phyloP scores from a whole-genome alignment of 352 stramenopile genomes.

The Pythium grandisporangium region DNA sequence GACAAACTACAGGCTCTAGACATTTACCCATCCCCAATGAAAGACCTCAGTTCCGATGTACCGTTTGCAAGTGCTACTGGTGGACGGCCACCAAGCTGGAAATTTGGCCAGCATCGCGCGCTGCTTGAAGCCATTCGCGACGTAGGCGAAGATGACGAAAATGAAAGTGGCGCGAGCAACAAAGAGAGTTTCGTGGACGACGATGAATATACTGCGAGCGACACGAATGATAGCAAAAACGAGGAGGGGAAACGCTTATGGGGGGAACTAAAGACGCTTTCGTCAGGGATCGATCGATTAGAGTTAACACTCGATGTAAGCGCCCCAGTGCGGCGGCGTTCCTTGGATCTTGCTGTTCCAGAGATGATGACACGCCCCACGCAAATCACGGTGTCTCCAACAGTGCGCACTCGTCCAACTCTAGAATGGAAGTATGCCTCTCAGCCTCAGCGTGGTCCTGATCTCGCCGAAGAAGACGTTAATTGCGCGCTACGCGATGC shows the following conservation, averaged over 20 bases:
- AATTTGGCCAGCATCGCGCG: slow-evolving; percentile 42
- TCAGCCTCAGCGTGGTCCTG: slow-evolving; percentile 34
- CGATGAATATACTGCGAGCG: no score
- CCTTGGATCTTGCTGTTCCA: no score
- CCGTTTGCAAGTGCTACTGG: slow-evolving; percentile 9
- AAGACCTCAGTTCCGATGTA: slow-evolving; percentile 16
- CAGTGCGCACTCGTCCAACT: slow-evolving; percentile 23
- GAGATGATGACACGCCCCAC: slow-evolving; percentile 11
- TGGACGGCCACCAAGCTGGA: slow-evolving; percentile 47
- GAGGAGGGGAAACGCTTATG: no score
- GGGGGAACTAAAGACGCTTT: no score
- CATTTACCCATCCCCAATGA: slow-evolving; percentile 62
- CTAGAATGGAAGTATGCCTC: slow-evolving; percentile 23
- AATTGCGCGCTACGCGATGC: slow-evolving; percentile 11
- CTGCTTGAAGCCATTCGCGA: slow-evolving; percentile 47
- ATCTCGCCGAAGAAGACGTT: slow-evolving; percentile 24
- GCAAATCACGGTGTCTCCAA: slow-evolving; percentile 28
- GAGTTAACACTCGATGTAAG: no score
- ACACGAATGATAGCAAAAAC: no score
- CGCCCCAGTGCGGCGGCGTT: slow-evolving; percentile 7
- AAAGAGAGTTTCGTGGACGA: no score
- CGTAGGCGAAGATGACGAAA: slow-evolving; percentile 21
- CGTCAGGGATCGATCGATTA: neutral
- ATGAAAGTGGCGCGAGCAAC: slow-evolving; percentile 1
- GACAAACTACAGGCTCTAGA: slow-evolving; percentile 43